These are phyloP conservation scores for Wickerhamia fluorescens DNA, from an alignment of 805 yeast genomes.

Conservation along the genomic window DNA sequence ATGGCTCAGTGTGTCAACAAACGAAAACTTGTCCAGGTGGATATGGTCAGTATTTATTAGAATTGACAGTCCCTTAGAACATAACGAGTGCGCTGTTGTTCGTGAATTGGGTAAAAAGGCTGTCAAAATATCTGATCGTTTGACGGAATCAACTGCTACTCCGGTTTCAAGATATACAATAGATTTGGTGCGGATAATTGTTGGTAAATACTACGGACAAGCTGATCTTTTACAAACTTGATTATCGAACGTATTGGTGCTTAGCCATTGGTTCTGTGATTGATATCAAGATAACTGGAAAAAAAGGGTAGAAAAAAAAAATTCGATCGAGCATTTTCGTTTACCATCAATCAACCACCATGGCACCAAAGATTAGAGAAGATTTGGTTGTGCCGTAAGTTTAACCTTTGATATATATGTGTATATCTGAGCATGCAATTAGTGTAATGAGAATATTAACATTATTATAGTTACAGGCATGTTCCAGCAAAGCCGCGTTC, in stretches of 20 bases:
- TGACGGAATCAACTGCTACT: conserved; percentile 5
- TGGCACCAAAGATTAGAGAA: too few species aligned
- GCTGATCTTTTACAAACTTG: too few species aligned
- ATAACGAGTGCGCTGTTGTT: conserved; percentile 25
- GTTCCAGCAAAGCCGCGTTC: conserved; percentile 41
- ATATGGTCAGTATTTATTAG: conserved; percentile 27
- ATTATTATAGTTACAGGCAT: conserved; percentile 43
- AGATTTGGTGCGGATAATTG: conserved; percentile 24
- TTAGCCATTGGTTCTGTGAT: too few species aligned
- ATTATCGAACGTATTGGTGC: too few species aligned
- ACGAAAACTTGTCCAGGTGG: conserved; percentile 26
- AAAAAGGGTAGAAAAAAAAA: too few species aligned
- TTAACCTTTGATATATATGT: too few species aligned
- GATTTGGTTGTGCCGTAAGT: conserved; percentile 8
- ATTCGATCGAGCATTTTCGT: too few species aligned
- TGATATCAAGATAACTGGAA: too few species aligned
- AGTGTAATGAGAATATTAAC: too few species aligned
- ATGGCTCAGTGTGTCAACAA: conserved; percentile 29
- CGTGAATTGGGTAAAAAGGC: conserved; percentile 36
- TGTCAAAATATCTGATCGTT: conserved; percentile 15
- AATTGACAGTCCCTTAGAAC: conserved; percentile 28
- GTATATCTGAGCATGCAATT: too few species aligned
- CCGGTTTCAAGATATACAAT: conserved; percentile 17
- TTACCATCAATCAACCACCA: too few species aligned
- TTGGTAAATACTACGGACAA: conserved; percentile 30